Conservation (phyloP, 345 rosid species). For the Camelina laxa region DNA sequence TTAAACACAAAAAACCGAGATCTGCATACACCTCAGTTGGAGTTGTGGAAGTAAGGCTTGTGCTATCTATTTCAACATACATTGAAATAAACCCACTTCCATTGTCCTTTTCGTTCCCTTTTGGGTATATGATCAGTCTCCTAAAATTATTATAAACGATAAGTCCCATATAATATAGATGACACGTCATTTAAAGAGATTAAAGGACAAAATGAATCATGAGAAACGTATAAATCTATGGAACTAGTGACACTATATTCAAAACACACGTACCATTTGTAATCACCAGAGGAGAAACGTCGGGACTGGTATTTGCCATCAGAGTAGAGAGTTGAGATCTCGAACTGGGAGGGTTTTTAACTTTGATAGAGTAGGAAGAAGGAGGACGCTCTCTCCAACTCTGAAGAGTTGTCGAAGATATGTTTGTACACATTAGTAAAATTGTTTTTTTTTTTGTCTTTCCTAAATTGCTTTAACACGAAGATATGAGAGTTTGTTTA, state of each 20-base stretch:
- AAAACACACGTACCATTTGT: background rate
- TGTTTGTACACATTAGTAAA: background rate
- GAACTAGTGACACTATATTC: no score
- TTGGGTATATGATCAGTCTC: conserved; percentile 11
- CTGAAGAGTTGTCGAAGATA: background rate
- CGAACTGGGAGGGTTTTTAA: background rate
- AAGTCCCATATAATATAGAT: background rate
- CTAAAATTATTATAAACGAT: background rate
- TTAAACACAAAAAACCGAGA: conserved; percentile 9
- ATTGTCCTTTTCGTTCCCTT: background rate
- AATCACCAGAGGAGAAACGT: conserved; percentile 21
- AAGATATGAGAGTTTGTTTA: background rate
- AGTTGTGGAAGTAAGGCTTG: background rate
- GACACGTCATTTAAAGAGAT: background rate
- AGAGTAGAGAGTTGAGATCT: background rate
- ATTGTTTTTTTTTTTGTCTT: background rate
- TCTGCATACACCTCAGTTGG: conserved; percentile 15
- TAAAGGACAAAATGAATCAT: background rate
- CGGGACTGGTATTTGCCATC: conserved; percentile 10
- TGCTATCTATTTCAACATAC: conserved; percentile 21
- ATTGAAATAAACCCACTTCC: conserved; percentile 20
- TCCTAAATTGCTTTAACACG: background rate
- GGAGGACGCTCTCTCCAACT: conserved; percentile 35
- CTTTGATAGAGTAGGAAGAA: conserved; percentile 17
- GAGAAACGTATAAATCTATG: no score